Conservation (phyloP, 768 basidiomycete genomes). For the Xerocomellus dryophilus region DNA sequence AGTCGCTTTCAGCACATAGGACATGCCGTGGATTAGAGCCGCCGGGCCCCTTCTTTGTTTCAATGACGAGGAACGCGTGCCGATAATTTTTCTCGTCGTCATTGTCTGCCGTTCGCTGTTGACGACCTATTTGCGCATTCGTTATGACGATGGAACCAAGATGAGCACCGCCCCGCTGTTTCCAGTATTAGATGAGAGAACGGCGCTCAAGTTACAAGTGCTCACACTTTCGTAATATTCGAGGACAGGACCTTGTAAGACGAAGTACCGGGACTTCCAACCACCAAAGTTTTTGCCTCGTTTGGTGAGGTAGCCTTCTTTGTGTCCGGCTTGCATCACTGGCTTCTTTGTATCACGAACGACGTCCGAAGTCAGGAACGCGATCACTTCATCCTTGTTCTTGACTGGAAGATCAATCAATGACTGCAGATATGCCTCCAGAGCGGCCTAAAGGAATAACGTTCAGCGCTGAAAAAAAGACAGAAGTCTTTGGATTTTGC, state of each 20-base stretch:
- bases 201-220: slow-evolving; percentile 19
- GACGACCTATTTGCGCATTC: slow-evolving; percentile 95
- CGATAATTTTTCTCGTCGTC: slow-evolving; percentile 93
- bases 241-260: slow-evolving; percentile 83
- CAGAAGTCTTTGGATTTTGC: slow-evolving; percentile 18
- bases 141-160: slow-evolving; percentile 87
- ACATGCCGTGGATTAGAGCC: slow-evolving; percentile 81
- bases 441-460: slow-evolving; percentile 47
- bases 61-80: slow-evolving; percentile 96
- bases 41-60: slow-evolving; percentile 70
- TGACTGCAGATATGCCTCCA: slow-evolving; percentile 85
- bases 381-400: slow-evolving; percentile 85
- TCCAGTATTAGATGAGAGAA: slow-evolving; percentile 12
- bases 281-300: slow-evolving; percentile 97
- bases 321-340: slow-evolving; percentile 78
- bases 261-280: slow-evolving; percentile 95
- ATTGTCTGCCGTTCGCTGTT: slow-evolving; percentile 61
- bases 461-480: slow-evolving; percentile 7
- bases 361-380: slow-evolving; percentile 89
- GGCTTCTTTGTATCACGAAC: slow-evolving; percentile 73
- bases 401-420: slow-evolving; percentile 79
- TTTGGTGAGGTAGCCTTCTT: slow-evolving; percentile 95
- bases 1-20: slow-evolving; percentile 93
- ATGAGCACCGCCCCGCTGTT: slow-evolving; percentile 84
- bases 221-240: slow-evolving; percentile 96